Conservation (phyloP, 352 stramenopile species). For the Globisporangium recalcitrans region DNA sequence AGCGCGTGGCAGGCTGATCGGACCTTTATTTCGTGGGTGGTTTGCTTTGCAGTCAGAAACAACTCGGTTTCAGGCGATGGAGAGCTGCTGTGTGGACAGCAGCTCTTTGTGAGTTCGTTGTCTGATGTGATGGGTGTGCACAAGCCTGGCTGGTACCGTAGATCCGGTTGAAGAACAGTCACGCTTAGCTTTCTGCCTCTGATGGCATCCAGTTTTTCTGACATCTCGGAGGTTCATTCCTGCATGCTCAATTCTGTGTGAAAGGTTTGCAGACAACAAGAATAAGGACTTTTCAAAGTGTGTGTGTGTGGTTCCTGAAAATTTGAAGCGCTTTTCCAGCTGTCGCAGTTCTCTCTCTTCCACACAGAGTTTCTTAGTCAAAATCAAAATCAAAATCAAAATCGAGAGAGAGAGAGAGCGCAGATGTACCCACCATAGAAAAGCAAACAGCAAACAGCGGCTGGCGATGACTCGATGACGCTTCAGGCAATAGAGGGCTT, state of each 20-base stretch:
- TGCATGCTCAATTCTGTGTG: not conserved
- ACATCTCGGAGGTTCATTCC: not conserved
- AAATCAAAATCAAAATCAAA: no score
- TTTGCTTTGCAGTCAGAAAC: not conserved
- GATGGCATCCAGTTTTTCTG: not conserved
- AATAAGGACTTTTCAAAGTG: not conserved
- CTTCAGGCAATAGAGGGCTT: not conserved
- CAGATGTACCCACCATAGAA: not conserved
- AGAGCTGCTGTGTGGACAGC: not conserved
- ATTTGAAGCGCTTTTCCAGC: not conserved
- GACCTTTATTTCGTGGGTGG: not conserved
- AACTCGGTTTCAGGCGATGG: not conserved
- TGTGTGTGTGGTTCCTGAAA: not conserved
- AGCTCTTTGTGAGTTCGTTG: no score
- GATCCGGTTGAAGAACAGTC: conserved; percentile 10
- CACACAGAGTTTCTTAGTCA: not conserved
- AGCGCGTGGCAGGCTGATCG: not conserved
- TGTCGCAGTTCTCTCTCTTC: not conserved
- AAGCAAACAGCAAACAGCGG: not conserved
- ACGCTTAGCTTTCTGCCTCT: not conserved
- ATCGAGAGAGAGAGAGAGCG: no score
- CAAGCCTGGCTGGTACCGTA: not conserved
- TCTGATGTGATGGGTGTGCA: not conserved
- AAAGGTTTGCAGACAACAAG: not conserved
- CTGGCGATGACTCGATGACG: not conserved